These are phyloP conservation scores for Polysphondylium violaceum DNA, from an alignment of 78 protist species.

Conservation along the genomic window DNA sequence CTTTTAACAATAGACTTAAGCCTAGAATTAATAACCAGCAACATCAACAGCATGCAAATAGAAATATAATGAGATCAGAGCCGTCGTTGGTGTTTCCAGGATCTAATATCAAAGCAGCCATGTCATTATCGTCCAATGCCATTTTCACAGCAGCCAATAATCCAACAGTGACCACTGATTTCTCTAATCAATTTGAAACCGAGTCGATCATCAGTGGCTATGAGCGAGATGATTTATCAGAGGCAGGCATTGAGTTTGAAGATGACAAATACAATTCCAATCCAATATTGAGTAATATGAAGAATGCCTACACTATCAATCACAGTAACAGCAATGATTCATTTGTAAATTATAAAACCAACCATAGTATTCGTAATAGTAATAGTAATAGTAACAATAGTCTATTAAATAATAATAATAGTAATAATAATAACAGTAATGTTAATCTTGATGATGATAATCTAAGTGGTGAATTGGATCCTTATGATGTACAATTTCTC, in stretches of 20 bases:
- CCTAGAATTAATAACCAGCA: neutral
- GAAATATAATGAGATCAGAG: neutral
- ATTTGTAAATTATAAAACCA: neutral
- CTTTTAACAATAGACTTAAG: too few species aligned
- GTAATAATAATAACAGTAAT: neutral
- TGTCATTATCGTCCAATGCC: constrained; percentile 66
- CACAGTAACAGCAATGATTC: neutral
- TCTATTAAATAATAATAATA: neutral
- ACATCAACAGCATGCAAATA: neutral
- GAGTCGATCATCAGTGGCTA: constrained; percentile 33
- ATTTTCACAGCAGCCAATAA: constrained; percentile 56
- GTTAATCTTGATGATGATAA: neutral
- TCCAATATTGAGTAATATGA: neutral
- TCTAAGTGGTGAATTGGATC: neutral
- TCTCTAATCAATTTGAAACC: neutral
- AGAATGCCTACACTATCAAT: neutral
- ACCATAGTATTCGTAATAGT: neutral
- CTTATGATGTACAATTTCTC: constrained; percentile 20
- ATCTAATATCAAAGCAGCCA: constrained; percentile 4
- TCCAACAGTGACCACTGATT: neutral
- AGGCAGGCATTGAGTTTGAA: neutral
- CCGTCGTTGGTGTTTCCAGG: neutral
- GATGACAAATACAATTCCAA: neutral
- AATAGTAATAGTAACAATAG: neutral
- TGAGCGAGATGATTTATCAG: constrained; percentile 47